These are phyloP conservation scores for Fusarium armeniacum DNA, from an alignment of 2,329 filamentous ascomycete species.

Conservation along the genomic window DNA sequence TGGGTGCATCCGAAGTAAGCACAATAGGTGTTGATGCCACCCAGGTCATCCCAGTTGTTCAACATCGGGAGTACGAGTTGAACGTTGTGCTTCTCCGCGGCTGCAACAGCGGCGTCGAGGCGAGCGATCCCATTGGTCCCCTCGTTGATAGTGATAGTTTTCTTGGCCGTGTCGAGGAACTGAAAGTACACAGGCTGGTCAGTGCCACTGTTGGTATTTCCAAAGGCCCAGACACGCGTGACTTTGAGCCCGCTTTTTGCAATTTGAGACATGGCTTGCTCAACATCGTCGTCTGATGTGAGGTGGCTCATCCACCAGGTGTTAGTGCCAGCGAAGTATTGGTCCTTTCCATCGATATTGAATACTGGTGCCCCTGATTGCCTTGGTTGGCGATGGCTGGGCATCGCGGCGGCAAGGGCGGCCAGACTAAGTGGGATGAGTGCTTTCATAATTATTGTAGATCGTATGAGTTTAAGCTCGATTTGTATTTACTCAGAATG, in stretches of 20 bases:
- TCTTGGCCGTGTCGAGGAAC: slow-evolving; percentile 4
- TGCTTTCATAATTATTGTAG: background rate
- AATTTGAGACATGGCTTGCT: slow-evolving; percentile 17
- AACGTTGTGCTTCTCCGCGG: background rate
- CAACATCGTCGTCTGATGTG: background rate
- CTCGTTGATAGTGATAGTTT: slow-evolving; percentile 1
- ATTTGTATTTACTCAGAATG: background rate
- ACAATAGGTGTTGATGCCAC: slow-evolving; percentile 4
- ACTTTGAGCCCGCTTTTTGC: background rate
- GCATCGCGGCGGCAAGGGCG: background rate
- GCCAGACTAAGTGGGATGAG: background rate
- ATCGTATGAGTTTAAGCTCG: background rate
- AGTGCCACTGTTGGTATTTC: slow-evolving; percentile 3
- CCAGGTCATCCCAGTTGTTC: slow-evolving; percentile 13
- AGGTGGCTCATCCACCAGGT: slow-evolving; percentile 20
- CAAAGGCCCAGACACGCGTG: slow-evolving; percentile 7
- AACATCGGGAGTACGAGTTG: slow-evolving; percentile 4
- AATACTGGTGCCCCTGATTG: background rate
- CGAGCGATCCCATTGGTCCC: slow-evolving; percentile 1
- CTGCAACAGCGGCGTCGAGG: slow-evolving; percentile 5
- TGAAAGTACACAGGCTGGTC: slow-evolving; percentile 15
- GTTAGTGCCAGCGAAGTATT: slow-evolving; percentile 13
- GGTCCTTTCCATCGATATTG: background rate
- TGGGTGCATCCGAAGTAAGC: slow-evolving; percentile 17
- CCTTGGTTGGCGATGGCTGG: background rate